Conservation (phyloP, 2,329 filamentous ascomycete species). For the Colletotrichum sidae region DNA sequence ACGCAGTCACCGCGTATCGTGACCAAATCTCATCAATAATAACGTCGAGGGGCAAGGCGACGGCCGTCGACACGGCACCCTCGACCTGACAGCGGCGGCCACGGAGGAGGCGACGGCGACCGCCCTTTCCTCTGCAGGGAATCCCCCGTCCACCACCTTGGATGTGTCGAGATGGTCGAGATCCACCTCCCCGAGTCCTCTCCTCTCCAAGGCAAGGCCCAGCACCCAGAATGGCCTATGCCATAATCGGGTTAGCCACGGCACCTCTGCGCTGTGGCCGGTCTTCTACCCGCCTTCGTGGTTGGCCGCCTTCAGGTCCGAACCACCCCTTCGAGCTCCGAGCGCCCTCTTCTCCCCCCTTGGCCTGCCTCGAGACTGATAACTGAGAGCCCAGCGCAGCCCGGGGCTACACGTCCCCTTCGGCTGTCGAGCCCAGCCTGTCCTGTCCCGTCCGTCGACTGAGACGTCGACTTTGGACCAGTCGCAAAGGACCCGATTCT, state of each 20-base stretch:
- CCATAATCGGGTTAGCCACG: conserved; percentile 23
- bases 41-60: conserved; percentile 9
- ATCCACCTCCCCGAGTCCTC: conserved; percentile 10
- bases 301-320: conserved; percentile 11
- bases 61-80: conserved; percentile 3
- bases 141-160: conserved; percentile 16
- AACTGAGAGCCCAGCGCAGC: background rate
- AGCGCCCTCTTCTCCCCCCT: conserved; percentile 12
- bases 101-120: conserved; percentile 32
- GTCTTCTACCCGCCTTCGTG: conserved; percentile 22
- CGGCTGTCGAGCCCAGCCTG: too few relatives aligned
- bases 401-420: background rate
- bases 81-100: conserved; percentile 8
- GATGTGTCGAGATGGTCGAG: conserved; percentile 4
- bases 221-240: conserved; percentile 9
- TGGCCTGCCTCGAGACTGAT: background rate
- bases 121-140: conserved; percentile 35
- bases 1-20: background rate
- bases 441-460: too few relatives aligned
- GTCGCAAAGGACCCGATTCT: too few relatives aligned
- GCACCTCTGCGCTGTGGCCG: conserved; percentile 14
- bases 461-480: too few relatives aligned
- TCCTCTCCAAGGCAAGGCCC: background rate
- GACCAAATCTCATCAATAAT: background rate
- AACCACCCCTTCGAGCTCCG: conserved; percentile 17